A percentile compares a stretch with the other conserved stretches of the same genome.
phyloP scores from a whole-genome alignment of 208 protist species.

The Leishmania major region DNA sequence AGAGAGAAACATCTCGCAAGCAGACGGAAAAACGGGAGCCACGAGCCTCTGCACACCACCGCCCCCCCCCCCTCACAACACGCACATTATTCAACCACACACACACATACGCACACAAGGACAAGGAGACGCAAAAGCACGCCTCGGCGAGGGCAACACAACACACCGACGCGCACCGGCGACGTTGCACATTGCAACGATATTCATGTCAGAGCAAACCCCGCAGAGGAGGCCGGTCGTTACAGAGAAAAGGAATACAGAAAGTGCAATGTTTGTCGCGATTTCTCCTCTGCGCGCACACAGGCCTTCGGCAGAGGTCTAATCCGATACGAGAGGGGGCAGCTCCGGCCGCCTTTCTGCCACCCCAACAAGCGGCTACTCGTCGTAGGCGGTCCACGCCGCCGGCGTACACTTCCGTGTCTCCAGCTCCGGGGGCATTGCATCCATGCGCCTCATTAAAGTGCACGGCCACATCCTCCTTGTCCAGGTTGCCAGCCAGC shows the following conservation, averaged over 20 bases:
- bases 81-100: background rate
- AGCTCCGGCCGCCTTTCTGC: background rate
- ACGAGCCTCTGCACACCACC: background rate
- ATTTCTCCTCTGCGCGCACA: background rate
- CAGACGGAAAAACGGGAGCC: background rate
- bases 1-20: background rate
- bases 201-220: background rate
- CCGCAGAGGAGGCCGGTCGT: background rate
- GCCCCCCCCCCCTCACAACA: background rate
- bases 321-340: background rate
- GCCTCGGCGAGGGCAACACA: background rate
- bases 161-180: background rate
- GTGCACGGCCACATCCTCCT: conserved; percentile 6
- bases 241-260: background rate
- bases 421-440: conserved; percentile 8
- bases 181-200: background rate
- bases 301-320: background rate
- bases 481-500: conserved; percentile 5
- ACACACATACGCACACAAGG: too few species aligned
- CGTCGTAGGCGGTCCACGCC: conserved; percentile 12
- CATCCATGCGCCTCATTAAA: conserved; percentile 7
- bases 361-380: background rate
- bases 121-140: background rate
- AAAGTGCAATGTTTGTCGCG: background rate
- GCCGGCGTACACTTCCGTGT: conserved; percentile 8